These are phyloP conservation scores for Calocybe indica DNA, from an alignment of 768 basidiomycete genomes.

Conservation along the genomic window DNA sequence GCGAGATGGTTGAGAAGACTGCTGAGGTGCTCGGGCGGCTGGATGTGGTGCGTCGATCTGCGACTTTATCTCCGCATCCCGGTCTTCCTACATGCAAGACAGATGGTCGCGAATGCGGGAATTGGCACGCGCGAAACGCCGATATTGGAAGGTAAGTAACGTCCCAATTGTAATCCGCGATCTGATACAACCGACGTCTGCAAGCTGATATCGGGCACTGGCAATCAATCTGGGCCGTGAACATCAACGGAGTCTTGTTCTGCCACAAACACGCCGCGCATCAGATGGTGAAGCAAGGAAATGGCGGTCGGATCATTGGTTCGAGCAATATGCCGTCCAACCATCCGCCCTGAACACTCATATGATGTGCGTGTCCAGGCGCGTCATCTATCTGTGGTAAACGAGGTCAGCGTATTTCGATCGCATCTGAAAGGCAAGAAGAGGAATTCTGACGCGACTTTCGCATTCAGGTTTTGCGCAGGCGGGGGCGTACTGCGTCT, in stretches of 20 bases:
- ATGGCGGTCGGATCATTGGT: conserved; percentile 36
- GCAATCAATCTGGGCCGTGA: conserved; percentile 28
- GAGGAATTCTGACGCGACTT: not conserved
- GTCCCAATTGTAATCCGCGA: not conserved
- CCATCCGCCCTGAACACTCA: not conserved
- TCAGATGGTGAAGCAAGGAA: conserved; percentile 38
- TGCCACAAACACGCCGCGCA: conserved; percentile 36
- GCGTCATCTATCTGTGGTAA: conserved; percentile 26
- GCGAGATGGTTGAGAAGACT: conserved; percentile 17
- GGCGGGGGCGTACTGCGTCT: conserved; percentile 22
- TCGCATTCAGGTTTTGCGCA: conserved; percentile 8
- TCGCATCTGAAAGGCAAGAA: too few relatives aligned
- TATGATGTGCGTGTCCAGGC: conserved; percentile 13
- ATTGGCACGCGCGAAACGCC: conserved; percentile 6
- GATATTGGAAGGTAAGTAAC: conserved; percentile 13
- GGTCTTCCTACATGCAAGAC: not conserved
- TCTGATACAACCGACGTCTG: conserved; percentile 1
- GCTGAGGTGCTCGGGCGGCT: conserved; percentile 15
- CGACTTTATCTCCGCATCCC: not conserved
- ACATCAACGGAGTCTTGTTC: conserved; percentile 32
- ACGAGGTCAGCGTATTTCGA: conserved; percentile 12
- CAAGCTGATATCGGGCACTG: conserved; percentile 25
- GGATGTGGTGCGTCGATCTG: conserved; percentile 18
- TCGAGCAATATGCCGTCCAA: conserved; percentile 1
- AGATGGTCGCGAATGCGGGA: conserved; percentile 33